Base-by-base conservation (phyloP, 108 stramenopile species). In the Pseudonitzschia multiseries region DNA sequence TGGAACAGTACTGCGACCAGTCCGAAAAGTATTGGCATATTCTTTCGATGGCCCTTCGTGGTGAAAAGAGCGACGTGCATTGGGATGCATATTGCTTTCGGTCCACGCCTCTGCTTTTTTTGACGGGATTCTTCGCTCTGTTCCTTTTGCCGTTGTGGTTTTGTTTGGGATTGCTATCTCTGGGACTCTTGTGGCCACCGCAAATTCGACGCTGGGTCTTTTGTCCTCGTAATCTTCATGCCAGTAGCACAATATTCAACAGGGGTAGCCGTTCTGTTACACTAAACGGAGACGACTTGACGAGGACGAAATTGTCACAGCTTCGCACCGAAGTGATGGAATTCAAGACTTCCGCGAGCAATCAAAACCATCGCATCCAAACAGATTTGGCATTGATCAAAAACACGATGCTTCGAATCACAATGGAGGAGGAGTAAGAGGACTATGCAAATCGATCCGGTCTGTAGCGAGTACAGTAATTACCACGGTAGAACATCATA, bases 151-250 rank as follows among this genome's bases (percentile, higher is more conserved):
- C 92, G 13, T 44, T 89, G n/a, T 93, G 92, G 92, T 65, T 93
- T 10, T 22, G 74, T 13, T 31, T 89, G 26, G 92, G 92, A 9
- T 24, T 80, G 18, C 43, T 71, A 15, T 84, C 88, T 21, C 72
- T 87, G 41, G 92, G 92, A 8, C 62, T 86, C 13, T 64, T 90
- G 61, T 93, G 86, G 89, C 92, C 92, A 51, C 89, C 89, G 10
- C 89, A 90, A 77, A 72, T 93, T 14, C 78, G 92, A 4, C 78
- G 73, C 22, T 79, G 76, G 61, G 53, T 93, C n/a, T 80, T 86
- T 74, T 48, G 26, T 67, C 66, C 66, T 50, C 36, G 61, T 20
- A n/a, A n/a, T n/a, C n/a, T n/a, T n/a, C 61, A 32, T 40, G 29
- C 29, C 14, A 29, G 61, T 40, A 46, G 61, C 27, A 73, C 73